Percentiles rank a stretch among this genome's conserved stretches.
Conservation (phyloP, 768 basidiomycete species). For the Chalciporus piperatus region DNA sequence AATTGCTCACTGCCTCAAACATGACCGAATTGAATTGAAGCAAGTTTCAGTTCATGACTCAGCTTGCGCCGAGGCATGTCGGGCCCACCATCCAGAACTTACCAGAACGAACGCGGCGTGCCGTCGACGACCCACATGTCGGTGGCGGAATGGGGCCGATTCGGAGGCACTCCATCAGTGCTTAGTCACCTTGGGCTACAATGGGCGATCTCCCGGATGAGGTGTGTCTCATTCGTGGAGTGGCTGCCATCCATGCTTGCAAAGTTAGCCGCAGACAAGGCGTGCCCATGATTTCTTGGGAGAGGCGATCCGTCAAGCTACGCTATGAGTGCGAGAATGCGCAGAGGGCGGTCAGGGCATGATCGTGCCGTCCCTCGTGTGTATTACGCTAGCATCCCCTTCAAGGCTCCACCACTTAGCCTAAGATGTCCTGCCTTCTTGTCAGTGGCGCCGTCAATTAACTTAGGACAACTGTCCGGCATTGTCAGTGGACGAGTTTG, state of each 20-base stretch:
- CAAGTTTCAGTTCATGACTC: too few relatives aligned
- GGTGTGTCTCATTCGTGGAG: slow-evolving; percentile 34
- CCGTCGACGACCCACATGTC: slow-evolving; percentile 45
- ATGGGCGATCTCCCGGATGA: too few relatives aligned
- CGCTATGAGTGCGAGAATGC: slow-evolving; percentile 48
- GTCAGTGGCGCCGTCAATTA: slow-evolving; percentile 67
- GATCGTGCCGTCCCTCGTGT: slow-evolving; percentile 40
- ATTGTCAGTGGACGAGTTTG: slow-evolving; percentile 59
- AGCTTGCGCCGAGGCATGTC: slow-evolving; percentile 51
- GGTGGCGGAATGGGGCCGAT: slow-evolving; percentile 79
- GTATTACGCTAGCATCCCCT: not conserved
- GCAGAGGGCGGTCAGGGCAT: slow-evolving; percentile 30
- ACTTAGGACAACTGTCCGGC: slow-evolving; percentile 87
- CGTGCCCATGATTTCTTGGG: slow-evolving; percentile 75
- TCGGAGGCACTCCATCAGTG: slow-evolving; percentile 45
- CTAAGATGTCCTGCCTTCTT: not conserved
- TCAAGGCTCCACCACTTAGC: not conserved
- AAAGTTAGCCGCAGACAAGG: slow-evolving; percentile 16
- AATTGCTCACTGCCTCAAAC: not conserved
- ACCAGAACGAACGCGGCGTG: slow-evolving; percentile 10
- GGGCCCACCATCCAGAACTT: slow-evolving; percentile 47
- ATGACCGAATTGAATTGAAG: slow-evolving; percentile 25
- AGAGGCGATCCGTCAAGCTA: slow-evolving; percentile 68
- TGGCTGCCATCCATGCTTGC: not conserved
- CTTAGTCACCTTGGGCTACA: slow-evolving; percentile 67